These are phyloP conservation scores for Ambrosiella cleistominuta DNA, from an alignment of 2,329 filamentous ascomycete species.

Conservation along the genomic window DNA sequence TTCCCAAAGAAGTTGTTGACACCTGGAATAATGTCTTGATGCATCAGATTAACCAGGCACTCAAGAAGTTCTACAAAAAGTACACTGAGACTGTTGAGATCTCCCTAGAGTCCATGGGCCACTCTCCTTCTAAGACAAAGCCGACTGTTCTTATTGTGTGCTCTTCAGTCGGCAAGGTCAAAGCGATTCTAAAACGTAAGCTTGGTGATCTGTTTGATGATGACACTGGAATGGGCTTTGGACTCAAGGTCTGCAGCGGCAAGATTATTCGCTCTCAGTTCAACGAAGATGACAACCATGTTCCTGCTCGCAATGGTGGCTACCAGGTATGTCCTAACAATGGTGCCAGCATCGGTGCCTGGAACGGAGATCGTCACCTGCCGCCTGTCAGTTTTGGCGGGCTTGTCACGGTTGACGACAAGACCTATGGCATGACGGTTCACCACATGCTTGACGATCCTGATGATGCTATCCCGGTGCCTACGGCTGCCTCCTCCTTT, in stretches of 20 bases:
- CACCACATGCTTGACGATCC: constrained; percentile 84
- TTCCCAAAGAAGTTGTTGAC: constrained; percentile 44
- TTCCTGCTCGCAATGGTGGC: constrained; percentile 44
- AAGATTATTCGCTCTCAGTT: constrained; percentile 43
- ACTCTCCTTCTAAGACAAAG: constrained; percentile 44
- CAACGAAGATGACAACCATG: constrained; percentile 15
- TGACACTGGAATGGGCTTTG: constrained; percentile 32
- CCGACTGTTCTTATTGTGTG: constrained; percentile 66
- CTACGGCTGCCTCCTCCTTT: background rate
- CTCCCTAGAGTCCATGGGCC: constrained; percentile 56
- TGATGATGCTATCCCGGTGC: constrained; percentile 20
- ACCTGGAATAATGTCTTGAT: constrained; percentile 57
- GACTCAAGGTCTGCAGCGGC: constrained; percentile 55
- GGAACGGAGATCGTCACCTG: constrained; percentile 66
- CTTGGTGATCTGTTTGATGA: constrained; percentile 48
- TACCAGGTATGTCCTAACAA: constrained; percentile 67
- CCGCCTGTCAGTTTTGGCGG: constrained; percentile 86
- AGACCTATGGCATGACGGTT: constrained; percentile 84
- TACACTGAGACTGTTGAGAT: constrained; percentile 64
- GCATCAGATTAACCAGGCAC: constrained; percentile 53
- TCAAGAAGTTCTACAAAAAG: constrained; percentile 54
- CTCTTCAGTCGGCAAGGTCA: constrained; percentile 55
- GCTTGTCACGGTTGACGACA: constrained; percentile 66
- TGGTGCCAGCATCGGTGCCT: constrained; percentile 85
- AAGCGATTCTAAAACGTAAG: constrained; percentile 51